phyloP scores from a whole-genome alignment of 495 filamentous ascomycete species.

The Chaetomium fimeti region DNA sequence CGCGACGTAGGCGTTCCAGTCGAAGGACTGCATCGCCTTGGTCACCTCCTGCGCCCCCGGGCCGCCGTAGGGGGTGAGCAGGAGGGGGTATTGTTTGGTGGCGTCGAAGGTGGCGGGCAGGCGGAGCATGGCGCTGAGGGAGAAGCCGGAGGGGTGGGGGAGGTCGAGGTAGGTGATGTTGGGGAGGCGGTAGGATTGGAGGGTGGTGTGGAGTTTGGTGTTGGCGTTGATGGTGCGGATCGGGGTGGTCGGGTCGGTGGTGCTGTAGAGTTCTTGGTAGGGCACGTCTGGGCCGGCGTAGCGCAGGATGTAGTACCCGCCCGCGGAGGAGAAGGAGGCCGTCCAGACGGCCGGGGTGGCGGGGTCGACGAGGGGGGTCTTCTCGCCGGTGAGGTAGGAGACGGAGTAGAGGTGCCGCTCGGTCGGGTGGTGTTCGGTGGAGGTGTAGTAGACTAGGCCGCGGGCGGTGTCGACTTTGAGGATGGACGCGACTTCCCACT shows the following conservation, averaged over 20 bases:
- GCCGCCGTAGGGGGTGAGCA: constrained; percentile 58
- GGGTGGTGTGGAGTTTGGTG: constrained; percentile 42
- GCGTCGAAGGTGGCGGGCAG: constrained; percentile 53
- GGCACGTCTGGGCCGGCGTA: constrained; percentile 58
- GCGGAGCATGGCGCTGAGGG: constrained; percentile 49
- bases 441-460: constrained; percentile 53
- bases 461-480: constrained; percentile 51
- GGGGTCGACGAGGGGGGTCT: constrained; percentile 53
- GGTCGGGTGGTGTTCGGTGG: constrained; percentile 54
- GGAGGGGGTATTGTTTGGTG: constrained; percentile 54
- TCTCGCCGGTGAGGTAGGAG: constrained; percentile 44
- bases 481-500: constrained; percentile 55
- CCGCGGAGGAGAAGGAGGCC: constrained; percentile 54
- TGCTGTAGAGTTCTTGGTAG: constrained; percentile 54
- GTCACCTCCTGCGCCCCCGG: constrained; percentile 52
- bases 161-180: constrained; percentile 50
- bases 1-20: constrained; percentile 54
- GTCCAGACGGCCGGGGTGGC: constrained; percentile 49
- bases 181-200: constrained; percentile 52
- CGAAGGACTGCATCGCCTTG: constrained; percentile 45
- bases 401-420: constrained; percentile 58
- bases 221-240: constrained; percentile 54
- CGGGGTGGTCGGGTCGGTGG: constrained; percentile 43
- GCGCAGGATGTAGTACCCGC: constrained; percentile 55
- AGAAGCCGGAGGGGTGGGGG: constrained; percentile 47